Percentiles rank a stretch among this genome's conserved stretches.
Evolutionary conservation across 345 rosid genomes (phyloP).

Genomic region (Arabis hirsuta): DNA sequence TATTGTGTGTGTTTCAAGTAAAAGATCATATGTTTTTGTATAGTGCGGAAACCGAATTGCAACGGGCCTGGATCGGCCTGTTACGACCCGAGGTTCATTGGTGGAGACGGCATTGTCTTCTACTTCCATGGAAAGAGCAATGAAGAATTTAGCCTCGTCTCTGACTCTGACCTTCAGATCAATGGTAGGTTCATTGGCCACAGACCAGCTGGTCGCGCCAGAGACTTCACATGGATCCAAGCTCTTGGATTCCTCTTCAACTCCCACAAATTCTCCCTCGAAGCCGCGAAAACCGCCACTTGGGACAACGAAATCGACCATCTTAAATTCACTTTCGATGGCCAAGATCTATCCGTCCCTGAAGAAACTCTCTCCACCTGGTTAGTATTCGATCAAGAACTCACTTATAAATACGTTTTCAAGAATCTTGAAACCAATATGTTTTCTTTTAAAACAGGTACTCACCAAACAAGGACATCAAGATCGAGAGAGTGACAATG

Average conservation of each 20-base stretch:
- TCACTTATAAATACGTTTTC: not conserved
- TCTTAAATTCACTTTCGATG: slow-evolving; percentile 58
- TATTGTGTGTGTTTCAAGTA: slow-evolving; percentile 7
- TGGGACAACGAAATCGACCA: slow-evolving; percentile 65
- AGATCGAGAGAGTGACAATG: slow-evolving; percentile 57
- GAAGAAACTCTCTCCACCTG: slow-evolving; percentile 61
- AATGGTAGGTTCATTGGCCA: slow-evolving; percentile 61
- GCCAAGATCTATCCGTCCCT: slow-evolving; percentile 50
- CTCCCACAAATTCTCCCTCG: slow-evolving; percentile 59
- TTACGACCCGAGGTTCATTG: slow-evolving; percentile 60
- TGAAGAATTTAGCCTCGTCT: slow-evolving; percentile 56
- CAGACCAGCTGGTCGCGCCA: slow-evolving; percentile 49
- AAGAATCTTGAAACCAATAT: slow-evolving; percentile 16
- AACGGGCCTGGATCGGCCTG: slow-evolving; percentile 66
- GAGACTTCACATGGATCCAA: slow-evolving; percentile 69
- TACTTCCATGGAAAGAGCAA: slow-evolving; percentile 67
- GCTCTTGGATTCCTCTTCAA: slow-evolving; percentile 54
- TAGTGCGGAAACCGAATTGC: slow-evolving; percentile 52
- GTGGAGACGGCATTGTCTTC: slow-evolving; percentile 63
- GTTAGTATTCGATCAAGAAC: slow-evolving; percentile 40
- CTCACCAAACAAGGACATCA: slow-evolving; percentile 51
- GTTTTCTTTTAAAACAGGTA: slow-evolving; percentile 25
- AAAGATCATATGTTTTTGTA: not conserved
- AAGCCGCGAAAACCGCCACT: slow-evolving; percentile 53
- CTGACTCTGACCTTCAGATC: slow-evolving; percentile 59